Evolutionary conservation across 2,329 filamentous ascomycete species (phyloP), one percentile per base, ranked within the genome.

Genomic region (Aspergillus unguis): DNA sequence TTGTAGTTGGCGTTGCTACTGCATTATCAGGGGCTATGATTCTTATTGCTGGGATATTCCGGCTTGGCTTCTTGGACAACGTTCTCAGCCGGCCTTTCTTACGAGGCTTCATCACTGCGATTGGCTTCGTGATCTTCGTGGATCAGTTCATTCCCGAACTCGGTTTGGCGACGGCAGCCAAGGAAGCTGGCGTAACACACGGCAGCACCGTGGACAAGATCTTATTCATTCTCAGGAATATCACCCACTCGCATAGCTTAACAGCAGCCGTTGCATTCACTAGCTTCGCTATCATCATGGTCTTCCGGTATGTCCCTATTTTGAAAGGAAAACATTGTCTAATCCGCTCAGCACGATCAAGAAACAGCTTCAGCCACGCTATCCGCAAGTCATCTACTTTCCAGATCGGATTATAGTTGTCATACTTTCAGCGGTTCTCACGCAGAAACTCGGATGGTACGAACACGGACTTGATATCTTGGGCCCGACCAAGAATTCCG

Each of bases 71-170:
- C 64, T 73, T 99, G 56, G 94, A 99, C 67, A 96, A 90, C 64
- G 92, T 99, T 8, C 80, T 99, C 33, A 96, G 92, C 61, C 82
- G 90, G 32, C 94, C 94, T 1, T 97, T 99, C 63, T 74, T 97
- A 51, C 81, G 94, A 54, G 94, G 94, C 1, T 99, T 99, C 74
- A 96, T 99, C 72, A 96, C 90, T 52, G 94, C 94, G 46, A 95
- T 99, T 67, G 94, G 94, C 44, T 89, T 96, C 51, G 92, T 97
- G 59, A 97, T 99, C 67, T 85, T 95, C 36, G 90, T 97, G 33
- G 94, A 97, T 69, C 94, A 99, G 72, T 76, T 96, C 41, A 88
- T 96, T 48, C 92, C 92, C 0, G 91, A 97, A 71, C 80, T 95
- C 63, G 94, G 94, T 0, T 79, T 99, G 25, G 80, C 79, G 35